phyloP scores from a whole-genome alignment of 2,329 filamentous ascomycete genomes.

The Ophiocordyceps australis region DNA sequence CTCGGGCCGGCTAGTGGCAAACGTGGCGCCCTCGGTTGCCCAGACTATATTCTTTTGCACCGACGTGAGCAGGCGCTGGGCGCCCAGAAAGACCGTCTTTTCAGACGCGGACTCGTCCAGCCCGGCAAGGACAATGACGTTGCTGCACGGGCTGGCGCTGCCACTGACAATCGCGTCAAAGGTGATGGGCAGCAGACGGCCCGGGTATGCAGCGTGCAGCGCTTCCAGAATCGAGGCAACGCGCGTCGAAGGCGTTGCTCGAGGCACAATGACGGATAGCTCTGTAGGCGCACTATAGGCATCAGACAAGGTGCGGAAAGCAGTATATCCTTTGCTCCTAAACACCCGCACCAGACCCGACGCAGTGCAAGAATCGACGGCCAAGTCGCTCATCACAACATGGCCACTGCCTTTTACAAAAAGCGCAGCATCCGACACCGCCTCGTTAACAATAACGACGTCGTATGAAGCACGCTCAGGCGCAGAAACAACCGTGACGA shows the following conservation, averaged over 20 bases:
- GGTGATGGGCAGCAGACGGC: constrained; percentile 3
- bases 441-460: constrained; percentile 7
- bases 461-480: constrained; percentile 5
- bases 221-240: constrained; percentile 3
- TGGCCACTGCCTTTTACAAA: constrained; percentile 28
- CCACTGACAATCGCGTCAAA: constrained; percentile 4
- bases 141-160: constrained; percentile 2
- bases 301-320: constrained; percentile 3
- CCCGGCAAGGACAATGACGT: constrained; percentile 6
- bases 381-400: constrained; percentile 9
- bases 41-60: constrained; percentile 6
- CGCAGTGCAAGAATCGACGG: constrained; percentile 3
- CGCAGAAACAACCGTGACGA: constrained; percentile 4
- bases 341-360: constrained; percentile 4
- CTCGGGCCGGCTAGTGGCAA: constrained; percentile 4
- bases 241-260: constrained; percentile 3
- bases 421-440: constrained; percentile 3
- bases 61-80: constrained; percentile 5
- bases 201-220: constrained; percentile 3
- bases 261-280: constrained; percentile 5
- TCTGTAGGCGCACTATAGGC: constrained; percentile 1
- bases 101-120: constrained; percentile 6
- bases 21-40: constrained; percentile 3
- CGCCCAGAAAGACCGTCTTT: constrained; percentile 5
- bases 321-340: constrained; percentile 2